Base-by-base conservation (phyloP, 768 basidiomycete species). In the Xerocomellus chrysenteron region DNA sequence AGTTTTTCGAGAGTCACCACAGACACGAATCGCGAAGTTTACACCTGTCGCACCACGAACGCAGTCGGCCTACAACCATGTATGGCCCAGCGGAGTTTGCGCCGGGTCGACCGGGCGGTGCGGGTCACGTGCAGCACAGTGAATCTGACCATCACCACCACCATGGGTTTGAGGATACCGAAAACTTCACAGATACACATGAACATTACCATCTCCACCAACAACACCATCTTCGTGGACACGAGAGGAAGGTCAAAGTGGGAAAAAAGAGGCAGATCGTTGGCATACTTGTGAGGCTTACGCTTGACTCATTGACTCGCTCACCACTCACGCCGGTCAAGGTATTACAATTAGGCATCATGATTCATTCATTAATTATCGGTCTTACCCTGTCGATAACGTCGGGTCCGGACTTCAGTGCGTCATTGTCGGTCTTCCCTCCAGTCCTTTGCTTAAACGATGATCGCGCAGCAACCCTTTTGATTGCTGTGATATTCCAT, bases 271-370 rank as follows among this genome's bases (percentile, higher is more conserved):
- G 87, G 54, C 88, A 90, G 63, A 75, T 93, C 42, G 80, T 93
- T 47, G 86, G 90, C 3, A 86, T 91, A 52, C 74, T 92, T 35
- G 90, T 90, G 37, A 65, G 69, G 6, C 19, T 42, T 44, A 1
- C 4, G 6, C 30, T 45, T 4, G 11, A 2, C 6, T 28, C 11
- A 1, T 30, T 10, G 5, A 37, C 21, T 7, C 48, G 33, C 19
- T 36, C 33, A 14, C 14, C 32, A 33, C 47, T 65, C n/a, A 58
- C 44, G 12, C 8, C 4, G 9, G 32, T 32, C 45, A 50, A 92
- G 90, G 84, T 90, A 33, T 75, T 95, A 36, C 88, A 95, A 80
- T 65, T 88, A 2, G 84, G 93, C 45, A 90, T 95, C 63, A 88
- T 94, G 90, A 79, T 94, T 47, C 84, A 94, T 66, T 87, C 91